Evolutionary conservation across 495 filamentous ascomycete species (phyloP), one percentile per base, ranked within the genome.

Genomic region (Hyaloscypha bicolor): DNA sequence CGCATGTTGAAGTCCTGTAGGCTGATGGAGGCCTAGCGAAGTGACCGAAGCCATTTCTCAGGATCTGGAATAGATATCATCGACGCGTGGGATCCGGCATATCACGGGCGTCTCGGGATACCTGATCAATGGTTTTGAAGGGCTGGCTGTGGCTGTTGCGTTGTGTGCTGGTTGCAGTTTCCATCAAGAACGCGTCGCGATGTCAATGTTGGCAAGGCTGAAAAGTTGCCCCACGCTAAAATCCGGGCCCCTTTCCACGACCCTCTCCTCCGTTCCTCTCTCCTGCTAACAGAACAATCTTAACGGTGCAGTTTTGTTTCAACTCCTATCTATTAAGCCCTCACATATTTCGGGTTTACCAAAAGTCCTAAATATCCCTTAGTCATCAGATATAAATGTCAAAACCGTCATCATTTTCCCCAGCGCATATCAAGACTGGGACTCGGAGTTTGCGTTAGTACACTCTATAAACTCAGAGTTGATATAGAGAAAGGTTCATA

Each of bases 21-120:
- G 94, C 74, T 90, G 86, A 78, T 97, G 94, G 70, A 96, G 81
- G 71, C 95, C 95, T 64, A 97, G 85, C 53, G 93, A 97, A 65
- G 86, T 88, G 74, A 95, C 87, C 66, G 91, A 86, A 67, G 94
- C 93, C 95, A 99, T 98, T 68, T 62, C 69, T 65, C 59, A 58
- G 45, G 52, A 58, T 32, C 57, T 9, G 37, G 37, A 16, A 35
- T 22, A 45, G 12, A 21, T 58, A 61, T 73, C 69, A 71, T 73
- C 51, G 61, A 69, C 65, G 63, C 63, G 61, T 66, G 12, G 55
- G 39, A 25, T 31, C 48, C 56, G n/a, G 45, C 65, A 71, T 71
- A 25, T 48, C 61, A 32, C 52, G n/a, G 21, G 9, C 3, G 16
- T 48, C 9, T 48, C 9, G 2, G 16, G 16, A 48, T 12, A 57